Evolutionary conservation across 1,284 basidiomycete genomes (phyloP).

Genomic region (Ganoderma resinaceum): DNA sequence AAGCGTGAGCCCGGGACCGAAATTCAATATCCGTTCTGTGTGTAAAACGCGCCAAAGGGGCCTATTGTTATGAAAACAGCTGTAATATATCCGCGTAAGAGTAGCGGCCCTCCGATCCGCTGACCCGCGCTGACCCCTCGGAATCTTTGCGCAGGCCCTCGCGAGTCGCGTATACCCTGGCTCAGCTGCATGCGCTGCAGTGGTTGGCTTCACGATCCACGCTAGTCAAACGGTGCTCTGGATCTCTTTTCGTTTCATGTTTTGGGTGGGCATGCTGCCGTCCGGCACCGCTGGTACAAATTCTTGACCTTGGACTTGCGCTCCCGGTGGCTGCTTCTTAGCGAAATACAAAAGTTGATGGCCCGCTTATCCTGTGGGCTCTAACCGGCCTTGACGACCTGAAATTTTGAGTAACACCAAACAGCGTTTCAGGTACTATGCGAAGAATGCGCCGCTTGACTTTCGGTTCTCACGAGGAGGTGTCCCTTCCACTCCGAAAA

Average conservation of each 20-base stretch:
- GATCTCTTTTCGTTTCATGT: not conserved
- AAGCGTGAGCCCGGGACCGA: no score
- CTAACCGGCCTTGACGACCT: not conserved
- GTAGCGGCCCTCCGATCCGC: no score
- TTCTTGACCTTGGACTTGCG: not conserved
- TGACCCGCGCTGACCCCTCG: not conserved
- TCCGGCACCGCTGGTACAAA: not conserved
- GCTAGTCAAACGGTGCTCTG: not conserved
- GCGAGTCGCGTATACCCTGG: not conserved
- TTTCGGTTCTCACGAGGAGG: not conserved
- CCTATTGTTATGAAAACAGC: no score
- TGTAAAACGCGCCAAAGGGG: no score
- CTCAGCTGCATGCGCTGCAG: not conserved
- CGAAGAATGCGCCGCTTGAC: not conserved
- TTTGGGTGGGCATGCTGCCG: not conserved
- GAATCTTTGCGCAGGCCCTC: not conserved
- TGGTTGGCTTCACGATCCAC: not conserved
- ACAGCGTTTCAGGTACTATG: conserved; percentile 1
- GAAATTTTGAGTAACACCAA: not conserved
- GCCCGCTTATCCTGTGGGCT: not conserved
- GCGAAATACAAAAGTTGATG: not conserved
- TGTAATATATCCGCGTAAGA: no score
- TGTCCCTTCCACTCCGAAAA: not conserved
- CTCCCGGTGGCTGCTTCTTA: not conserved
- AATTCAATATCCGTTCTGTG: no score